A percentile compares a stretch with the other conserved stretches of the same genome.
These are phyloP conservation scores for Eucalyptus polybractea DNA, from an alignment of 345 rosid species.

Conservation along the genomic window DNA sequence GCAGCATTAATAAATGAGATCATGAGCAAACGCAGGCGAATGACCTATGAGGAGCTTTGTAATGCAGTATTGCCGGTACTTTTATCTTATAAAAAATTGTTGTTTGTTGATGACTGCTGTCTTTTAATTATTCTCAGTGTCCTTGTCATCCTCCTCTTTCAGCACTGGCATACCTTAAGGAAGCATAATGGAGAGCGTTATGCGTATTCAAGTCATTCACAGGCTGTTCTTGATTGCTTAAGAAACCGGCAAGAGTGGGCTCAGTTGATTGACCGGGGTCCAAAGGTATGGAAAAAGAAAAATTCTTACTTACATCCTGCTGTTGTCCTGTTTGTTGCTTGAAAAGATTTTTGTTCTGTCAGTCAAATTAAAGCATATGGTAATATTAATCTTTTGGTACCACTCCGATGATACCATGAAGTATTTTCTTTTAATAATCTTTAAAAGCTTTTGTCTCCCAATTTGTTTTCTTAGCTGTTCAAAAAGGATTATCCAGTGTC, in stretches of 20 bases:
- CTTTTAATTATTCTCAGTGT: neutral
- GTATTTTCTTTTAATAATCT: neutral
- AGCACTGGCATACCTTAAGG: constrained; percentile 97
- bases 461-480: neutral
- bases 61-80: constrained; percentile 90
- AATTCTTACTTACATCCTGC: neutral
- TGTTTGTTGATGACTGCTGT: neutral
- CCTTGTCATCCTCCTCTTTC: constrained; percentile 7
- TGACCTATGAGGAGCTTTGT: constrained; percentile 92
- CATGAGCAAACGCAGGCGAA: constrained; percentile 88
- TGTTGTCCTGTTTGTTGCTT: neutral
- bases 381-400: neutral
- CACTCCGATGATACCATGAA: neutral
- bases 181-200: constrained; percentile 98
- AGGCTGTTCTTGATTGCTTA: constrained; percentile 98
- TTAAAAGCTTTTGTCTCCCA: neutral
- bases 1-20: constrained; percentile 80
- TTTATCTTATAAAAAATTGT: neutral
- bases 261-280: constrained; percentile 95
- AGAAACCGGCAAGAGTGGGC: constrained; percentile 98
- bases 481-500: neutral
- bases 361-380: neutral
- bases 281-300: constrained; percentile 45
- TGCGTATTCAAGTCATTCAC: constrained; percentile 96
- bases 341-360: neutral